Percentiles rank a stretch among this genome's conserved stretches.
Evolutionary conservation across 1,139 yeast genomes (phyloP).

Genomic region (Saccharomyces pastorianus): DNA sequence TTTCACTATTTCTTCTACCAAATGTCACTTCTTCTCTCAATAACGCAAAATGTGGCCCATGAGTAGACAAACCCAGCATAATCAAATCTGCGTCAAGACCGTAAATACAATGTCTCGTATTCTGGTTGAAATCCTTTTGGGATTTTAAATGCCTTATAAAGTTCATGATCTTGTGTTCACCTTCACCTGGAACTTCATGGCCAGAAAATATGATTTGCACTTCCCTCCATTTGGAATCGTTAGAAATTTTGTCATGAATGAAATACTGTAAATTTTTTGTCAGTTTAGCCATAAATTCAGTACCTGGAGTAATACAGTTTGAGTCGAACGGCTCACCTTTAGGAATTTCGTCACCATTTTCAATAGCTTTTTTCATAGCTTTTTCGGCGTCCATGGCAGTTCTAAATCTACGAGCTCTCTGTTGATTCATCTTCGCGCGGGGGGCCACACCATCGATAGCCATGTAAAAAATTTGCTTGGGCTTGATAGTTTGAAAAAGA

Average conservation of each 20-base stretch:
- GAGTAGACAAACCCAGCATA: conserved; percentile 92
- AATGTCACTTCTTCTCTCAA: conserved; percentile 93
- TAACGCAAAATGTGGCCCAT: conserved; percentile 91
- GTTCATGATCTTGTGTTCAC: conserved; percentile 97
- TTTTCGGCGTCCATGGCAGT: conserved; percentile 91
- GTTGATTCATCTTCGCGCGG: conserved; percentile 98
- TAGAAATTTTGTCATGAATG: conserved; percentile 81
- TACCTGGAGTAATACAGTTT: conserved; percentile 95
- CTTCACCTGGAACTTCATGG: conserved; percentile 99
- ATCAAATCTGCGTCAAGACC: conserved; percentile 97
- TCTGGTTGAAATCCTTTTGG: conserved; percentile 68
- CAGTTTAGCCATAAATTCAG: conserved; percentile 91
- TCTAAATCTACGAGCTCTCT: conserved; percentile 92
- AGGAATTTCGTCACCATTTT: conserved; percentile 41
- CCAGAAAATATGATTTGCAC: conserved; percentile 82
- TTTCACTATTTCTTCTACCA: conserved; percentile 49
- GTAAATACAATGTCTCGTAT: conserved; percentile 89
- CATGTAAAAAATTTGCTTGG: conserved; percentile 83
- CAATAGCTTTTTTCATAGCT: conserved; percentile 44
- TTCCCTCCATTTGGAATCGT: conserved; percentile 87
- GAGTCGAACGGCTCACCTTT: conserved; percentile 80
- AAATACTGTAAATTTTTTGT: conserved; percentile 81
- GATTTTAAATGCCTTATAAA: conserved; percentile 73
- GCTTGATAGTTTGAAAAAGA: conserved; percentile 77
- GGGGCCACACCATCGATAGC: conserved; percentile 99